Evolutionary conservation across 345 rosid genomes (phyloP).

Genomic region (Aquilaria malaccensis): DNA sequence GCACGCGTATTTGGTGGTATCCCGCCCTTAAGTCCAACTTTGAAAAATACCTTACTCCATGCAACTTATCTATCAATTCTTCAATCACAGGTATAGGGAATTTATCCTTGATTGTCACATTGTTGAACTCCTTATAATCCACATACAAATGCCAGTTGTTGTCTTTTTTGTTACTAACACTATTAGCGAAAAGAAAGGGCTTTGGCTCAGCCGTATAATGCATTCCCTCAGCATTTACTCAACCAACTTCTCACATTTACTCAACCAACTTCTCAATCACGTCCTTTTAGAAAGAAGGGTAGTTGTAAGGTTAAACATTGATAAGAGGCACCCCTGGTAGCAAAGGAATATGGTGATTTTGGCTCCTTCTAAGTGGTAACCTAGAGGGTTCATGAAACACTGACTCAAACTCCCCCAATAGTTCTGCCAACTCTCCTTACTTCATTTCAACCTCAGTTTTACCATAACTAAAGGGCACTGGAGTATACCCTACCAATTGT

Average conservation of each 20-base stretch:
- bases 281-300: neutral
- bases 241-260: neutral
- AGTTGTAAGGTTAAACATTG: neutral
- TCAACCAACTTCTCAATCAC: neutral
- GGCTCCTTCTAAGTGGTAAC: neutral
- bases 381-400: neutral
- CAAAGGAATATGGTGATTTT: neutral
- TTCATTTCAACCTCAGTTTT: no score
- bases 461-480: no score
- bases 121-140: neutral
- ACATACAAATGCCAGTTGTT: neutral
- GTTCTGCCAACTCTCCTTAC: no score
- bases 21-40: neutral
- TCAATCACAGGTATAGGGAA: conserved; percentile 3
- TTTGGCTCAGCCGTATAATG: neutral
- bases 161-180: neutral
- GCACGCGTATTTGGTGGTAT: neutral
- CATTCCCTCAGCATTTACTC: neutral
- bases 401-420: neutral
- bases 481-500: no score
- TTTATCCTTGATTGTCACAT: conserved; percentile 1
- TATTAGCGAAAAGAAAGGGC: neutral
- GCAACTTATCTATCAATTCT: neutral
- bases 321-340: neutral
- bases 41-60: neutral